phyloP scores from a whole-genome alignment of 208 protist species.

The Balamuthia mandrillaris region DNA sequence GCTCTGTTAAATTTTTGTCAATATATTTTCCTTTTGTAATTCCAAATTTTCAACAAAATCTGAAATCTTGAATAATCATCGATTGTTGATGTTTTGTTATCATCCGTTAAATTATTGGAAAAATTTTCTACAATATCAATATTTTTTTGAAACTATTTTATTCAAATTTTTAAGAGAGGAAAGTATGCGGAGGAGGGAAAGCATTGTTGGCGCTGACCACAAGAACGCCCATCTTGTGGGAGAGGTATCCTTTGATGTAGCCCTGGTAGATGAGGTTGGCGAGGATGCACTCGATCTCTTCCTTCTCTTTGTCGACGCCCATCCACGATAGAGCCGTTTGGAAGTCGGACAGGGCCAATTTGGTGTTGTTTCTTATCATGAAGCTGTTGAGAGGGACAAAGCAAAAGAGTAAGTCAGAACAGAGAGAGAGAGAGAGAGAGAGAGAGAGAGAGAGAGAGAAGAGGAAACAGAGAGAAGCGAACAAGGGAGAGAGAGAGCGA shows the following conservation, averaged over 20 bases:
- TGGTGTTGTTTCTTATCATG: not conserved
- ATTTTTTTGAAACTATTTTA: not conserved
- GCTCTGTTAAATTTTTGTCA: not conserved
- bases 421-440: too few species aligned
- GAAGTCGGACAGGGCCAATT: not conserved
- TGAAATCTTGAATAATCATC: too few species aligned
- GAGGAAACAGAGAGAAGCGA: not conserved
- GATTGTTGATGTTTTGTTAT: not conserved
- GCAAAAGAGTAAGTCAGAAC: too few species aligned
- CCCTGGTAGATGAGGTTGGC: conserved; percentile 45
- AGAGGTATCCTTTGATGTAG: conserved; percentile 52
- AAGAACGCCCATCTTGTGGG: conserved; percentile 32
- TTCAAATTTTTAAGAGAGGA: not conserved
- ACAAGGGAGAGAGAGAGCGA: not conserved
- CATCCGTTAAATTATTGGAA: not conserved
- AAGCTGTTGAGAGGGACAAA: too few species aligned
- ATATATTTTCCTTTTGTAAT: not conserved
- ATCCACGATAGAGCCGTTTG: not conserved
- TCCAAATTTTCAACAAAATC: too few species aligned
- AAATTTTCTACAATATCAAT: not conserved
- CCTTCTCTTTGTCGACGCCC: conserved; percentile 14
- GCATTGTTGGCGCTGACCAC: conserved; percentile 5
- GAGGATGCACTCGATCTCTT: conserved; percentile 56
- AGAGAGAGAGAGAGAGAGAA: too few species aligned
- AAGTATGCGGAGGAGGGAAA: not conserved